Percentiles rank a stretch among this genome's conserved stretches.
Conservation (phyloP, 176 grass and related monocot species). For the Elymus sibiricus region DNA sequence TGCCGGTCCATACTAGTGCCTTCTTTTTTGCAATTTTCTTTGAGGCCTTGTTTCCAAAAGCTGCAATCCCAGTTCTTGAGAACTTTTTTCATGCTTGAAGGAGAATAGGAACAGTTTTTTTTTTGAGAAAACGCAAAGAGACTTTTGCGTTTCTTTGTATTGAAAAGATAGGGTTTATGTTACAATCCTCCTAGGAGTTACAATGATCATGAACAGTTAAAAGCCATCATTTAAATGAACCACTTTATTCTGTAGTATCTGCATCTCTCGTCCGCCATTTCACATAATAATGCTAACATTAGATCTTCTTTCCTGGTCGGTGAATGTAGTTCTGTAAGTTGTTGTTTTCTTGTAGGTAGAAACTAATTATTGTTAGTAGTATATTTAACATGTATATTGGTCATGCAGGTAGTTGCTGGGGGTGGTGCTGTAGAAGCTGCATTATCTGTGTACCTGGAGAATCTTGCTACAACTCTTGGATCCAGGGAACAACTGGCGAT, state of each 20-base stretch:
- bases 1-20: background rate
- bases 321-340: background rate
- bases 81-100: background rate
- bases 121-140: no score
- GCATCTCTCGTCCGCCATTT: background rate
- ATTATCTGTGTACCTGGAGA: conserved; percentile 87
- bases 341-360: background rate
- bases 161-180: no score
- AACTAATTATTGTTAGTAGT: background rate
- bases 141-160: no score
- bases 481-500: conserved; percentile 92
- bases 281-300: background rate
- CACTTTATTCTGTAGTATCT: background rate
- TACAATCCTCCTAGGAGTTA: no score
- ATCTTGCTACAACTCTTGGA: conserved; percentile 87
- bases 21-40: background rate
- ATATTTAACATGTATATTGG: background rate
- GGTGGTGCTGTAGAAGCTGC: conserved; percentile 89
- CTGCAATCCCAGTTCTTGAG: background rate
- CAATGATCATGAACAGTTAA: background rate
- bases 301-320: background rate
- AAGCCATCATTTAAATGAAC: background rate
- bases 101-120: background rate
- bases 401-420: conserved; percentile 79
- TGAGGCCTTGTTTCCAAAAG: background rate